Percentiles rank a stretch among this genome's conserved stretches.
These are phyloP conservation scores for Eucalyptus marginata DNA, from an alignment of 345 rosid species.

Conservation along the genomic window DNA sequence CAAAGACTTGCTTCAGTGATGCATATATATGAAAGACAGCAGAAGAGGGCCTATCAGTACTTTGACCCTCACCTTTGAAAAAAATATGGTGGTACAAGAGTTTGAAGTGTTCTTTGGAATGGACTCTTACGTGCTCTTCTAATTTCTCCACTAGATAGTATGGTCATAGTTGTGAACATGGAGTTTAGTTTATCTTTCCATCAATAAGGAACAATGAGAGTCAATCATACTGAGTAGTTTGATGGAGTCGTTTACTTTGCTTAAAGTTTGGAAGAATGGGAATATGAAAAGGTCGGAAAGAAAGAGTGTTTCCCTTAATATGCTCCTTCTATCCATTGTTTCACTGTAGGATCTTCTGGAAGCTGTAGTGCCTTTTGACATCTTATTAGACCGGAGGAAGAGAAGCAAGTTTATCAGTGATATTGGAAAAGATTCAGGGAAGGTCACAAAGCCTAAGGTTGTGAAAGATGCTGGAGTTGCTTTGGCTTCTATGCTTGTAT, in stretches of 20 bases:
- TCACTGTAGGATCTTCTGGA: slow-evolving; percentile 56
- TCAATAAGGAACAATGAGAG: not conserved
- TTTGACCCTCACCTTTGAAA: not conserved
- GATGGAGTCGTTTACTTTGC: not conserved
- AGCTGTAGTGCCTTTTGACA: slow-evolving; percentile 64
- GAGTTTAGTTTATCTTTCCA: not conserved
- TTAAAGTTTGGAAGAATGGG: not conserved
- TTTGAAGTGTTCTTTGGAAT: not conserved
- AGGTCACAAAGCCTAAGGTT: slow-evolving; percentile 31
- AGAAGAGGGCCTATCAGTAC: not conserved
- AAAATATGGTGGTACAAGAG: not conserved
- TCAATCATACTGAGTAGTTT: not conserved
- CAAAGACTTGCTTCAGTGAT: not conserved
- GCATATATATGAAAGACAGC: not conserved
- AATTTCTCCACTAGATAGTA: not conserved
- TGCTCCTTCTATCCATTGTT: not conserved
- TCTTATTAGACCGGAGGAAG: slow-evolving; percentile 49
- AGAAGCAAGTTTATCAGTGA: slow-evolving; percentile 26
- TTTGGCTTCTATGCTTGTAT: slow-evolving; percentile 50
- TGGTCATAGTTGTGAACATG: not conserved
- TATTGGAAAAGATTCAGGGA: slow-evolving; percentile 25
- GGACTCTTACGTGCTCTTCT: not conserved
- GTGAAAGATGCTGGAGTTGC: slow-evolving; percentile 58
- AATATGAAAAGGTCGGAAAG: not conserved
- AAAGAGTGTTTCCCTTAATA: not conserved